phyloP scores from a whole-genome alignment of 345 rosid genomes.

The Geranium rotundifolium region DNA sequence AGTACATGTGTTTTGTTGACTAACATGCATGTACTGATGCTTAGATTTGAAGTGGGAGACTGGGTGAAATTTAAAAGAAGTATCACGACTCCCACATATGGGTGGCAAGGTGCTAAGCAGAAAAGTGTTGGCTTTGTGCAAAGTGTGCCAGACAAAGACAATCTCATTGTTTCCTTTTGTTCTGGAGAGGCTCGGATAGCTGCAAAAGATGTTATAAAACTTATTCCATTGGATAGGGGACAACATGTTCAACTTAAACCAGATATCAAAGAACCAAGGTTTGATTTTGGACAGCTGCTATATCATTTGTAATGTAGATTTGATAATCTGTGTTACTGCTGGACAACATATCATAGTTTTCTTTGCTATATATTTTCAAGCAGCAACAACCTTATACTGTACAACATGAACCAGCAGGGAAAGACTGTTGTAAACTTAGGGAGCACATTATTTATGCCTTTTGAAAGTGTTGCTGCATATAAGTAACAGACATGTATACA shows the following conservation, averaged over 20 bases:
- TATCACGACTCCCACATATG: constrained; percentile 55
- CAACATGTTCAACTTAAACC: constrained; percentile 79
- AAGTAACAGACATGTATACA: not conserved
- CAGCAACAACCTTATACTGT: not conserved
- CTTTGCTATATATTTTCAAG: not conserved
- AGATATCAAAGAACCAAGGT: constrained; percentile 91
- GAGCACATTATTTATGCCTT: not conserved
- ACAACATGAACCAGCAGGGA: not conserved
- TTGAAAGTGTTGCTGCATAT: not conserved
- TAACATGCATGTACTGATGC: not conserved
- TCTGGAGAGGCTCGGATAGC: constrained; percentile 77
- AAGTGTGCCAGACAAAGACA: constrained; percentile 55
- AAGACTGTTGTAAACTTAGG: not conserved
- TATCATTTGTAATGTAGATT: not conserved
- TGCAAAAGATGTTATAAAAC: constrained; percentile 73
- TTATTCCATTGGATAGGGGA: constrained; percentile 91
- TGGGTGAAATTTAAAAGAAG: constrained; percentile 93
- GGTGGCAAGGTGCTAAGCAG: constrained; percentile 91
- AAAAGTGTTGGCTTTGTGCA: constrained; percentile 97
- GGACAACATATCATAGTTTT: not conserved
- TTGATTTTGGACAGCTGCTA: constrained; percentile 14
- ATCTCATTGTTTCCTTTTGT: constrained; percentile 76
- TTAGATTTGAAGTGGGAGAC: constrained; percentile 85
- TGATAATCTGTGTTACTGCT: not conserved
- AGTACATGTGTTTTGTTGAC: constrained; percentile 2